Base-by-base conservation (phyloP, 192 early-diverging fungal genomes). In the Neocallimastix lanati region DNA sequence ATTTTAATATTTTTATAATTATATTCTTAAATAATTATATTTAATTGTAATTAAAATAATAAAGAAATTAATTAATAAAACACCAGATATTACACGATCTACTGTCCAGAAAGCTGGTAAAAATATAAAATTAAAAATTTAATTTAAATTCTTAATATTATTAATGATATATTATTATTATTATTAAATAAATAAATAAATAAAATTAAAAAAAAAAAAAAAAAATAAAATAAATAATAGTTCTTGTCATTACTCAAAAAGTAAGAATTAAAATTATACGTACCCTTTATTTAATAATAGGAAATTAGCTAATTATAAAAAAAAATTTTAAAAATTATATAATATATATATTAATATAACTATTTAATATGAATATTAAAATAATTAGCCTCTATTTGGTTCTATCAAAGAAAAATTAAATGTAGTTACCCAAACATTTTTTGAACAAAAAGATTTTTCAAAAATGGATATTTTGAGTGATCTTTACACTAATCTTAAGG, bases 351-450 rank as follows among this genome's bases (percentile, higher is more conserved):
- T 7, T 35, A 35, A 35, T 35, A 35, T 35, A n/a, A n/a, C n/a
- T n/a, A n/a, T n/a, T n/a, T n/a, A n/a, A n/a, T n/a, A n/a, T n/a
- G n/a, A n/a, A n/a, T n/a, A n/a, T n/a, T n/a, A n/a, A n/a, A n/a
- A n/a, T n/a, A n/a, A n/a, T n/a, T 76, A 90, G 88, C 89, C 90
- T 28, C 85, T 91, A 33, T 92, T 88, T 83, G 93, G 93, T 21
- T 90, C 92, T 13, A 82, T 94, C 28, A 80, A 92, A 50, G 89
- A 87, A 36, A 92, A 93, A 81, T 82, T 94, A 29, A 92, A 92
- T 12, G 85, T 94, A 12, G 92, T 94, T 36, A 94, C 93, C 2
- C 90, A 88, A 25, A 91, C 93, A 12, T 93, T 92, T 86, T 94
- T 94, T 81, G 90, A 84, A 67, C 93, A 94, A 80, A 82, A 84